Base-by-base conservation (phyloP, 2,329 filamentous ascomycete genomes). In the Colletotrichum sp. region DNA sequence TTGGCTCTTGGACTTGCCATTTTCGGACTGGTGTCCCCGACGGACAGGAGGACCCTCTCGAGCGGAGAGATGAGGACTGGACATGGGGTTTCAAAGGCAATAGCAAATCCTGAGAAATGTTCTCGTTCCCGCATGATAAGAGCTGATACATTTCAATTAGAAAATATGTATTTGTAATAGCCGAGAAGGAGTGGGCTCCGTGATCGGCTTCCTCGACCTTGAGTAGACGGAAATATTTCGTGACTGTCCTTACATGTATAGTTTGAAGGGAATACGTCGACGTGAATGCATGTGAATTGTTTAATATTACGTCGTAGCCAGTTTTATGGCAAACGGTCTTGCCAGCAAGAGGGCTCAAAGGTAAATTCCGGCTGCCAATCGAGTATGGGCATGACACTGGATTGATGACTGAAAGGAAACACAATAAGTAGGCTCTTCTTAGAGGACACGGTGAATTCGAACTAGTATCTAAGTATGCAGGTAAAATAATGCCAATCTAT, bases 381-480 rank as follows among this genome's bases (percentile, higher is more conserved):
- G 18, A 44, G 9, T 3, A 44, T 44, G 9, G 30, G 1, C 9
- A 32, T 32, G 9, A 32, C 9, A 32, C 4, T 10, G 30, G 30
- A 32, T 32, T 32, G 30, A 32, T 32, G 9, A 32, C 18, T 44
- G 9, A 2, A n/a, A 44, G 39, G 39, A 6, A 44, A 44, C 9
- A 10, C 5, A 6, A 6, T 6, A 2, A 4, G 5, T 3, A 12
- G 39, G 39, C 18, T 6, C 3, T n/a, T n/a, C 3, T 12, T 0
- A 44, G 9, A 10, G 1, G 18, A 44, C 18, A 10, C 5, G 1
- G 4, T 44, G 5, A 5, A n/a, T n/a, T 44, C 39, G 3, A 44
- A 2, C 1, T 12, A 18, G 39, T 10, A 44, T 10, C 9, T n/a
- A n/a, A 44, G 5, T 44, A 44, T 1, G 9, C 0, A n/a, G 39